Evolutionary conservation across 176 grass and related monocot genomes (phyloP), one percentile per base, ranked within the genome.

Genomic region (Carex scoparia): DNA sequence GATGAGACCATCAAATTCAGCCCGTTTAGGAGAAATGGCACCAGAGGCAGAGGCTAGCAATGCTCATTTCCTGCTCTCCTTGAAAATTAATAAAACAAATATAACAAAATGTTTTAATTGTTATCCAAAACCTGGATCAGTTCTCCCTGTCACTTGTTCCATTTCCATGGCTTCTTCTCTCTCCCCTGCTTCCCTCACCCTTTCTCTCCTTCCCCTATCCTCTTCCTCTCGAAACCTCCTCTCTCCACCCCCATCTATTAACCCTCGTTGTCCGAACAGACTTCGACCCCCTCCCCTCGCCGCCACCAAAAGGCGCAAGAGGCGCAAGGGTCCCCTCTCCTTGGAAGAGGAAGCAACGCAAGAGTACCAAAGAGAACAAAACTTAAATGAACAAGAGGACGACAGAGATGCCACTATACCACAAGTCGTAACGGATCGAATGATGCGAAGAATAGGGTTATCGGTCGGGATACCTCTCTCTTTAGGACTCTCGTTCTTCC

Each of bases 401-500:
- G 89, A 81, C 58, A 65, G 49, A 4, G 81, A 68, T 31, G 37
- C 10, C 32, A 76, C 79, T 27, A 78, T 87, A 54, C 85, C 89
- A 37, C 77, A 90, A 76, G 74, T 87, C 42, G 88, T 90, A 15
- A 90, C 85, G n/a, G 82, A 87, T 63, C 81, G 89, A 79, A 90
- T 87, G 89, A 87, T 90, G 86, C 82, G 65, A 40, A 69, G 82
- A 49, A 71, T 90, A 56, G 86, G 89, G 8, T 67, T 87, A 16
- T 65, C 89, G 2, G 81, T 87, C 3, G 85, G 85, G 15, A 30
- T 63, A 69, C 95, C 92, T 11, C 86, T 94, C 64, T 58, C 84
- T 40, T 15, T 93, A 61, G 95, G 95, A 3, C 86, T 98, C 58
- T 89, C 85, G 12, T 93, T 98, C 88, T 94, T 98, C 69, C 95